Evolutionary conservation across 164 flowering plant genomes (phyloP).

Genomic region (Berberis vulgaris): DNA sequence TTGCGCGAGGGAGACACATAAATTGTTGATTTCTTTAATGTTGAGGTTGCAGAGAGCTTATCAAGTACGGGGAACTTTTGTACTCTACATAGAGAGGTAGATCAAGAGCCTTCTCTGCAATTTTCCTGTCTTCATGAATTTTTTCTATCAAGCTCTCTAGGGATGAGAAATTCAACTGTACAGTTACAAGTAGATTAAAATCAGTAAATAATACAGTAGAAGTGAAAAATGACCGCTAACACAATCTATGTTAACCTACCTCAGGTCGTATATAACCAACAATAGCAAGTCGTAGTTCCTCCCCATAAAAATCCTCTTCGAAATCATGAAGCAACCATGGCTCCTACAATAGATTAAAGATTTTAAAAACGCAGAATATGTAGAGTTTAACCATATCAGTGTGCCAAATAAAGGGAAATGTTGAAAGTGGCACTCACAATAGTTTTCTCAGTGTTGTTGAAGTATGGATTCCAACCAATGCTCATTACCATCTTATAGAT

Average conservation of each 20-base stretch:
- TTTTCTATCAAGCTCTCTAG: constrained; percentile 60
- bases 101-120: constrained; percentile 82
- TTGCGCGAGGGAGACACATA: no score
- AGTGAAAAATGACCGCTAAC: background rate
- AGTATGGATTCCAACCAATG: constrained; percentile 94
- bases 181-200: constrained; percentile 5
- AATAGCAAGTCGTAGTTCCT: constrained; percentile 65
- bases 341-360: constrained; percentile 40
- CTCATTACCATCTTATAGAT: constrained; percentile 97
- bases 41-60: constrained; percentile 10
- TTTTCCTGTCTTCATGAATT: constrained; percentile 65
- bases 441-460: constrained; percentile 80
- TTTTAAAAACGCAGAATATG: background rate
- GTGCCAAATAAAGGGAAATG: background rate
- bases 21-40: no score
- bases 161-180: constrained; percentile 72
- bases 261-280: constrained; percentile 90
- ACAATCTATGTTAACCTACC: constrained; percentile 31
- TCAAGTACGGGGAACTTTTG: constrained; percentile 48
- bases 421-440: constrained; percentile 48
- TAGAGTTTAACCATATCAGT: background rate
- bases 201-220: background rate
- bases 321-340: constrained; percentile 97
- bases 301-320: constrained; percentile 83
- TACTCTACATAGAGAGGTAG: constrained; percentile 53